A percentile compares a stretch with the other conserved stretches of the same genome.
Evolutionary conservation across 2,329 filamentous ascomycete genomes (phyloP).

Genomic region (Fusarium fracticaudum): DNA sequence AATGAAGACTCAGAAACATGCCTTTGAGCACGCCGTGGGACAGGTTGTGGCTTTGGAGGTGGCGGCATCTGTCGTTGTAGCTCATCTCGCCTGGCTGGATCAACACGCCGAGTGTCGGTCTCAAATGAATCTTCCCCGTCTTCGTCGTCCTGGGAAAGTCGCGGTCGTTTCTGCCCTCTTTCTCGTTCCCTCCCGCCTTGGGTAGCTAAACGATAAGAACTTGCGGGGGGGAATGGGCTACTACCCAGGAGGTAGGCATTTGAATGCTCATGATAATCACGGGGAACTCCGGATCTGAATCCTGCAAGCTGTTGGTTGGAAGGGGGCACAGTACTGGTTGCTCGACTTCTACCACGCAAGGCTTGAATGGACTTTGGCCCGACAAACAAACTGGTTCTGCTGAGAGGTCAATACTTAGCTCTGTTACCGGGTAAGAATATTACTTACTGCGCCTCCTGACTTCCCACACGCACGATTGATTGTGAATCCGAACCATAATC

Average conservation of each 20-base stretch:
- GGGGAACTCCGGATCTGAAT: conserved; percentile 24
- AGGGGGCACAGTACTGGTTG: conserved; percentile 10
- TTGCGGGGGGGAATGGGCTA: conserved; percentile 21
- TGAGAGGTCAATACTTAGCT: background rate
- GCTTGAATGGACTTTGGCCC: conserved; percentile 29
- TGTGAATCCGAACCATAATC: conserved; percentile 39
- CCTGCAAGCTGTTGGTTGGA: conserved; percentile 36
- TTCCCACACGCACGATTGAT: conserved; percentile 34
- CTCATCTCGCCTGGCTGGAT: conserved; percentile 34
- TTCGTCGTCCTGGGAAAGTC: conserved; percentile 19
- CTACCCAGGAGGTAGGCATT: conserved; percentile 30
- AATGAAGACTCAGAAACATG: background rate
- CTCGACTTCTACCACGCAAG: conserved; percentile 16
- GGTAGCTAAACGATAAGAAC: background rate
- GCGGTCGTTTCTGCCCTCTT: background rate
- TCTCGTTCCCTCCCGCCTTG: background rate
- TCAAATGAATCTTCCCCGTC: conserved; percentile 44
- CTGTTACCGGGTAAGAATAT: background rate
- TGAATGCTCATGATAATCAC: conserved; percentile 35
- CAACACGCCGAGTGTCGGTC: conserved; percentile 41
- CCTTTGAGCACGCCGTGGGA: background rate
- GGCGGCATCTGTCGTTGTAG: conserved; percentile 22
- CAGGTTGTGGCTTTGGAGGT: conserved; percentile 16
- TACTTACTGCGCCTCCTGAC: conserved; percentile 29
- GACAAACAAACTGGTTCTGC: conserved; percentile 37